Conservation (phyloP, 345 rosid genomes). For the Erodium maritimum region DNA sequence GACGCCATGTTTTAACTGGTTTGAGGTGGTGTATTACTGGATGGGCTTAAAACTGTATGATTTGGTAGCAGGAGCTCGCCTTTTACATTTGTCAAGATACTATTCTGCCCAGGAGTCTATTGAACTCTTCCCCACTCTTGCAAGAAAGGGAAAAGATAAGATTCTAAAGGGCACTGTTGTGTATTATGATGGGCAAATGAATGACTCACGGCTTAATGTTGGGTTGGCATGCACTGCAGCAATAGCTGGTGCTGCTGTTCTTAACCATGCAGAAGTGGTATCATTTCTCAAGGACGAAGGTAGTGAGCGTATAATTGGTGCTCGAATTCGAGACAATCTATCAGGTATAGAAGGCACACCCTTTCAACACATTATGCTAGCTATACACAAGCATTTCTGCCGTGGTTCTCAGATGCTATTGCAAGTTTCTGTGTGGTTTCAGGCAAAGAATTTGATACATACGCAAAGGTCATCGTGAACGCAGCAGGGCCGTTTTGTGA, state of each 20-base stretch:
- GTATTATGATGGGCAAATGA: constrained; percentile 98
- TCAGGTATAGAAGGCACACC: constrained; percentile 33
- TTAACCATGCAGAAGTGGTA: constrained; percentile 89
- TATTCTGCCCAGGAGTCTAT: constrained; percentile 71
- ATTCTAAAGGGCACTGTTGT: constrained; percentile 83
- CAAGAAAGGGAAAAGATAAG: constrained; percentile 52
- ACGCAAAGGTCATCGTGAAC: constrained; percentile 83
- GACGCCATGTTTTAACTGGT: constrained; percentile 97
- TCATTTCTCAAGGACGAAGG: constrained; percentile 62
- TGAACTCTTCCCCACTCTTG: constrained; percentile 93
- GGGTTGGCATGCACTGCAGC: constrained; percentile 93
- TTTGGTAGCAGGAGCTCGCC: constrained; percentile 78
- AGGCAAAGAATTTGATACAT: constrained; percentile 79
- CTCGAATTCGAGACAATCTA: constrained; percentile 69
- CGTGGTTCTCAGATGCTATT: neutral
- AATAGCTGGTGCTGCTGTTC: constrained; percentile 85
- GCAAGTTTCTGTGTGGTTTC: neutral
- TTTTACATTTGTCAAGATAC: constrained; percentile 82
- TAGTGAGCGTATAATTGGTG: constrained; percentile 52
- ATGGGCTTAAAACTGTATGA: constrained; percentile 90
- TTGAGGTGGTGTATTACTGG: constrained; percentile 91
- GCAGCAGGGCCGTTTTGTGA: constrained; percentile 98
- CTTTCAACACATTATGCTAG: neutral
- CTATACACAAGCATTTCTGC: neutral
- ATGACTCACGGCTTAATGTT: constrained; percentile 86